Base-by-base conservation (phyloP, 306 rosid genomes). In the Quercus agrifolia region DNA sequence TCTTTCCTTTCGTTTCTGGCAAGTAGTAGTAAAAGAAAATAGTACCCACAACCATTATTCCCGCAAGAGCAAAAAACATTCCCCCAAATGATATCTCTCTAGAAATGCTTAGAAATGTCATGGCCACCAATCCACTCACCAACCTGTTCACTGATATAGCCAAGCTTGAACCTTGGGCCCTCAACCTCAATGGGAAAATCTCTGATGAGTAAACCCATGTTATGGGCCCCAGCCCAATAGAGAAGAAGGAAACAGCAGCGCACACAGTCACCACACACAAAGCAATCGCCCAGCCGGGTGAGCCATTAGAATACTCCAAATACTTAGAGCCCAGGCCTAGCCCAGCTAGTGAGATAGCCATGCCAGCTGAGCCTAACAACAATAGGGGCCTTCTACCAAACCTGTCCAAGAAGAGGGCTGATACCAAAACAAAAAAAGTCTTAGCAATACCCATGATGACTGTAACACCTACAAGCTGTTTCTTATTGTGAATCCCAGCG, bases 141-240 rank as follows among this genome's bases (percentile, higher is more conserved):
- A 92, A 75, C 71, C 97, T 59, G 35, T 92, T 92, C 85, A 90
- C 93, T 5, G 93, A 91, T 5, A 90, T 90, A 0, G 92, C 98
- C 52, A 93, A 35, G 79, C 98, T 91, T 0, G 97, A 87, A 2
- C 98, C 98, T 62, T 89, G 97, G 70, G 98, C 97, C 75, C 97
- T 59, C 13, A 88, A 71, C 73, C 94, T 76, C 54, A 76, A 55
- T 1, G 95, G 92, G 33, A 93, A 91, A 13, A 93, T 90, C 81
- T 93, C 98, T 0, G 93, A 87, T 0, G 98, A 89, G 80, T 90
- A 93, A 0, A 93, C 97, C 97, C 93, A 90, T 0, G 93, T 90
- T 0, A 93, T 86, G 58, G 98, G 98, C 73, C 97, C 98, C 69
- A 93, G 93, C 86, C 98, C 98, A 80, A 90, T 91, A 0, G 92